Evolutionary conservation across 805 yeast genomes (phyloP), one percentile per base, ranked within the genome.

Genomic region (Vanderwaltozyma verrucispora): DNA sequence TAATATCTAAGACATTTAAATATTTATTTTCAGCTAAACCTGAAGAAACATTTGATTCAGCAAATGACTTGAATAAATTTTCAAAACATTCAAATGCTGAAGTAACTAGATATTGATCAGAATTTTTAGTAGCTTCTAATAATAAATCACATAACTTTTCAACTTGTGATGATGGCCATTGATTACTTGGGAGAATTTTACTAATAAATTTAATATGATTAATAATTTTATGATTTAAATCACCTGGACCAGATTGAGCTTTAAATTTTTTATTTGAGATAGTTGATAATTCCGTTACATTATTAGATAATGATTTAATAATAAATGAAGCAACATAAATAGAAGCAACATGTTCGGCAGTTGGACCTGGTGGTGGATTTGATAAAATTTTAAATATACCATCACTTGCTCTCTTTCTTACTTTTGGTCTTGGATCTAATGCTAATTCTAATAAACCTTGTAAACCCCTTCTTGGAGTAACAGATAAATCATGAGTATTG

Each of bases 361-460:
- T 69, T 8, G 94, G 89, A 10, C 87, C 82, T 0, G 81, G 69
- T 10, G 95, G 94, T 9, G 78, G 76, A 43, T 71, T 71, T 2
- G 63, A 46, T 42, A 92, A 64, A 23, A 92, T 65, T 3, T 67
- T 70, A 34, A 69, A 63, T n/a, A 92, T 70, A 2, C 96, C 83
- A 40, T 92, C 98, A 51, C 79, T 81, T 1, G 97, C 95, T 66
- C 96, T 80, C 72, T 82, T 85, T 59, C 98, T 76, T 11, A 92
- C 94, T 52, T 92, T 92, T 27, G 98, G 98, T 55, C 97, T 75
- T 32, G 82, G 80, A 60, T 92, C 96, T 30, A 84, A 63, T 0
- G 89, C 75, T 43, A 86, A 68, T 56, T 83, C 86, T 41, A 88
- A 62, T 41, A 88, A 61, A 32, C 89, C 95, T 28, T 72, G 70